Evolutionary conservation across 306 rosid species (phyloP), one percentile per base, ranked within the genome.

Genomic region (Oxytropis ochrocephala): DNA sequence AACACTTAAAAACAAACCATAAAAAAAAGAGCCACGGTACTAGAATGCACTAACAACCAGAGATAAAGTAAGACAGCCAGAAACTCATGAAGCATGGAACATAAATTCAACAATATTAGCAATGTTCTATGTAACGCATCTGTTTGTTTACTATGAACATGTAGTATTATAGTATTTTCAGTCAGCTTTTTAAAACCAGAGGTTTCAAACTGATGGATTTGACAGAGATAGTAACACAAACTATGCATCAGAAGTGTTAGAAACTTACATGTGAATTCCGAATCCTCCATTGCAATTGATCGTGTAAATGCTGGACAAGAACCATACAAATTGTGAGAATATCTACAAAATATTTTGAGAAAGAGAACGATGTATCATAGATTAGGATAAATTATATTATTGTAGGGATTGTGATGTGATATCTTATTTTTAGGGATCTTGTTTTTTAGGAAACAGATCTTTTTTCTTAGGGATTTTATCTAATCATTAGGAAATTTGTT

Each of bases 261-360:
- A 75, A 75, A 64, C 98, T 94, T 84, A 90, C 98, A 85, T 88
- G 97, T n/a, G 97, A 90, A 74, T 85, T 90, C 74, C 96, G 90
- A 61, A 94, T 88, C 88, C 86, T 88, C 97, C 90, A 87, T 79
- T 88, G 98, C 85, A 94, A 83, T 66, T 91, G 95, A 81, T 94
- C 98, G 72, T 94, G 91, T 61, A 90, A 84, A 66, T 72, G 79
- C 98, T 94, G 94, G 81, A 82, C 73, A 77, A 69, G 48, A 43
- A 66, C 73, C 78, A 70, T 27, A 57, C 63, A 44, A 68, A 55
- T 65, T 35, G 32, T 75, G 33, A 75, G 79, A 75, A 46, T 32
- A 65, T 64, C 49, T 64, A 64, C 27, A 53, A 64, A 43, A 42
- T 12, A 8, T 54, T 43, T 32, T 53, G 50, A 43, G 42, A 39